A percentile compares a stretch with the other conserved stretches of the same genome.
These are phyloP conservation scores for Bothriochloa decipiens DNA, from an alignment of 176 grass and related monocot genomes.

Conservation along the genomic window DNA sequence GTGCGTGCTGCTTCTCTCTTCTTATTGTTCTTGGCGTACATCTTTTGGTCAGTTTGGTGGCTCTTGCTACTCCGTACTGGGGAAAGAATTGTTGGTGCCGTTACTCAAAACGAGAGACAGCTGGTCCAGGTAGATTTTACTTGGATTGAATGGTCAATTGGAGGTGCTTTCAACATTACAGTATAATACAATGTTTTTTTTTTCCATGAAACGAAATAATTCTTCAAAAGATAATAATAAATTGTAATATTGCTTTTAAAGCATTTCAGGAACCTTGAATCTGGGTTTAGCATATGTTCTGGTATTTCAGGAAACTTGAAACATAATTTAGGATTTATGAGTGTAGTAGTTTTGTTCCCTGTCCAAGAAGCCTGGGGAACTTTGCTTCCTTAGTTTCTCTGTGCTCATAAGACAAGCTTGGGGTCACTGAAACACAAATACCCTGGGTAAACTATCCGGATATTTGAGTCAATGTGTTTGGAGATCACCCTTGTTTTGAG, in stretches of 20 bases:
- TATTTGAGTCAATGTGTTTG: neutral
- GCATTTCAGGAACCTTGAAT: neutral
- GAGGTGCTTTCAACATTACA: neutral
- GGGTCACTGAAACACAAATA: neutral
- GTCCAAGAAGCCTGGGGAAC: neutral
- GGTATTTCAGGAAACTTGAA: neutral
- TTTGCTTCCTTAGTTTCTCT: neutral
- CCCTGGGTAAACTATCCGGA: neutral
- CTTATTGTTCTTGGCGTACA: neutral
- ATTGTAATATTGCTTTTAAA: neutral
- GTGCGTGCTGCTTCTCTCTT: constrained; percentile 34
- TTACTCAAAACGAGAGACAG: neutral
- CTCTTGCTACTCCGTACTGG: neutral
- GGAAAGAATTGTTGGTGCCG: neutral
- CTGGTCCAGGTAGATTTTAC: neutral
- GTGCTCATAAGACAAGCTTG: neutral
- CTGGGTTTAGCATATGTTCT: constrained; percentile 4
- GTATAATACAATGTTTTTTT: neutral
- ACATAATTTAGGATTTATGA: neutral
- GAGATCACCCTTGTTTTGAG: neutral
- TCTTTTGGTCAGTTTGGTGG: neutral
- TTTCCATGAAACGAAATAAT: neutral
- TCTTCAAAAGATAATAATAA: neutral
- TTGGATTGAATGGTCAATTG: neutral
- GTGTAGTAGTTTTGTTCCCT: neutral